A percentile compares a stretch with the other conserved stretches of the same genome.
Conservation (phyloP, 768 basidiomycete species). For the Termitomyces sp. region DNA sequence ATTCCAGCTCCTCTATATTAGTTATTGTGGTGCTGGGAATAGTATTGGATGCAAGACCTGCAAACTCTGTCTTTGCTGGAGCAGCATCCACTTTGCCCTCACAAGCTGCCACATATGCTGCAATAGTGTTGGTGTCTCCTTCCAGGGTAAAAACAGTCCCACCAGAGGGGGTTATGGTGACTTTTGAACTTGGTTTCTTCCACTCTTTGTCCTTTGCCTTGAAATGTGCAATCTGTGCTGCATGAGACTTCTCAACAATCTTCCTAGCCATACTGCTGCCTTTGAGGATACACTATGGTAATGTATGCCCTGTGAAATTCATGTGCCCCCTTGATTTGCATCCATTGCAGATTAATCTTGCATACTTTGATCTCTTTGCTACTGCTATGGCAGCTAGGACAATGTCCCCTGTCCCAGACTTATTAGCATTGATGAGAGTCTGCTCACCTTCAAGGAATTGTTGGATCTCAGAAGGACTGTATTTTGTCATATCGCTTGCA, state of each 20-base stretch:
- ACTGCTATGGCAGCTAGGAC: too few relatives aligned
- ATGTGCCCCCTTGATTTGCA: background rate
- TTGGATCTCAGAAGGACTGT: background rate
- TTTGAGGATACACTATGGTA: background rate
- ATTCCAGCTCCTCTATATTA: background rate
- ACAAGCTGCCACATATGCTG: background rate
- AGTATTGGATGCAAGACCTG: background rate
- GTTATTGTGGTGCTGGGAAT: background rate
- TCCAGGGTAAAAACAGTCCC: background rate
- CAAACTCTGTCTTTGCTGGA: background rate
- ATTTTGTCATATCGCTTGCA: background rate
- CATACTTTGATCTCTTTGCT: background rate
- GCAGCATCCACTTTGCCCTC: background rate
- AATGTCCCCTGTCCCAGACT: background rate
- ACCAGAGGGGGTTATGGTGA: background rate
- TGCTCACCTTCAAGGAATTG: background rate
- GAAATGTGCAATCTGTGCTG: background rate
- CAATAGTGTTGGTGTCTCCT: background rate
- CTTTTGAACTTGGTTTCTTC: background rate
- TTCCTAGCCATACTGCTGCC: background rate
- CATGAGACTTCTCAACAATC: background rate
- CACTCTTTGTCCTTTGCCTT: background rate
- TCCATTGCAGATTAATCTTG: background rate
- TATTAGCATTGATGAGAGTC: background rate
- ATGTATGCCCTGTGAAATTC: background rate